Evolutionary conservation across 805 yeast genomes (phyloP).

Genomic region (Metschnikowia amazonensis): DNA sequence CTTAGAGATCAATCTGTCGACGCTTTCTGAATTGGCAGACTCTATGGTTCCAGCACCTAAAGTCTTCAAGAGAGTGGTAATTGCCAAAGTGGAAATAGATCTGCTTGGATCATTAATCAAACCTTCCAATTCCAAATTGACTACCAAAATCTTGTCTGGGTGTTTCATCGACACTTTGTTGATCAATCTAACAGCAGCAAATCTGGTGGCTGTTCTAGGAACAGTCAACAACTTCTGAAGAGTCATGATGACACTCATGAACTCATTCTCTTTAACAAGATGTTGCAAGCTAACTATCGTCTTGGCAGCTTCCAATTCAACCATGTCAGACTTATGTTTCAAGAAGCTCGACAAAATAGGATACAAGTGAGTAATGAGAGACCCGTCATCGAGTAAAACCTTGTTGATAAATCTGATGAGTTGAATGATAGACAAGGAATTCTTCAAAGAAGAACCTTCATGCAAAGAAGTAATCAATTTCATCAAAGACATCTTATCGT

Average conservation of each 20-base stretch:
- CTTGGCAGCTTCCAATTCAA: conserved; percentile 88
- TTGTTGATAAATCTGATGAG: conserved; percentile 78
- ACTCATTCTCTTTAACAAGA: conserved; percentile 59
- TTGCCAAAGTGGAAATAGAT: conserved; percentile 93
- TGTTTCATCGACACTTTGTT: conserved; percentile 78
- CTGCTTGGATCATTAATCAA: conserved; percentile 86
- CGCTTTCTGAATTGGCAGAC: conserved; percentile 49
- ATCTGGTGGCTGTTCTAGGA: conserved; percentile 85
- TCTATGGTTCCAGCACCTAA: conserved; percentile 65
- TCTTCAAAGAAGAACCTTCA: conserved; percentile 59
- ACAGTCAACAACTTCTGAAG: conserved; percentile 77
- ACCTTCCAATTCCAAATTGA: conserved; percentile 81
- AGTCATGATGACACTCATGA: conserved; percentile 64
- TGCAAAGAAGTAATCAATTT: conserved; percentile 79
- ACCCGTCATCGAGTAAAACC: conserved; percentile 67
- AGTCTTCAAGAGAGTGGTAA: conserved; percentile 91
- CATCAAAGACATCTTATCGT: conserved; percentile 90
- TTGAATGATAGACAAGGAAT: conserved; percentile 81
- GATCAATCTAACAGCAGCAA: conserved; percentile 88
- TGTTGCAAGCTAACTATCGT: conserved; percentile 53
- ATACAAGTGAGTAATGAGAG: conserved; percentile 54
- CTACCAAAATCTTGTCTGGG: conserved; percentile 74
- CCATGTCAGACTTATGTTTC: conserved; percentile 80
- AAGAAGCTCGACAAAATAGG: conserved; percentile 68
- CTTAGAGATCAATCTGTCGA: conserved; percentile 83